Evolutionary conservation across 768 basidiomycete species (phyloP).

Genomic region (Collybiopsis luxurians): DNA sequence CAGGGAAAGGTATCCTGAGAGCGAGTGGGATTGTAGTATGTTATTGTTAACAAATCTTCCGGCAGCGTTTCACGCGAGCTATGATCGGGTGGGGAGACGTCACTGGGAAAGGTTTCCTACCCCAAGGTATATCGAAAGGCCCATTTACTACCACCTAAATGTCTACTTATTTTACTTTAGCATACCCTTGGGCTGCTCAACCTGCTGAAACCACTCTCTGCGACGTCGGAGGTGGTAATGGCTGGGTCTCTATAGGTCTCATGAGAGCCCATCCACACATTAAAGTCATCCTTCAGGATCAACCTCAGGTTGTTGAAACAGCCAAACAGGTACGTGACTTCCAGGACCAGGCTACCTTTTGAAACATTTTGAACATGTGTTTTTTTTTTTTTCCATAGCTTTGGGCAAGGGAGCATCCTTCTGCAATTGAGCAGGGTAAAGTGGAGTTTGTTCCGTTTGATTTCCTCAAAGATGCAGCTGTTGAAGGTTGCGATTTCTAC

Average conservation of each 20-base stretch:
- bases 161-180: no score
- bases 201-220: slow-evolving; percentile 26
- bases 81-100: no score
- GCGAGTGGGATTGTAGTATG: no score
- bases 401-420: slow-evolving; percentile 31
- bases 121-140: background rate
- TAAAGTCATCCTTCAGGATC: slow-evolving; percentile 36
- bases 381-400: slow-evolving; percentile 11
- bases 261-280: slow-evolving; percentile 30
- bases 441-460: slow-evolving; percentile 36
- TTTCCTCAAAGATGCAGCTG: slow-evolving; percentile 35
- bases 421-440: slow-evolving; percentile 30
- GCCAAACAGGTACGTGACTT: slow-evolving; percentile 21
- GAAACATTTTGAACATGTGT: no score
- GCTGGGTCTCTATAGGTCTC: slow-evolving; percentile 30
- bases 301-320: slow-evolving; percentile 26
- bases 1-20: no score
- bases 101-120: no score
- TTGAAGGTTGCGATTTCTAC: slow-evolving; percentile 35
- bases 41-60: no score
- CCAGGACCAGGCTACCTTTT: background rate
- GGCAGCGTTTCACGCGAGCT: no score
- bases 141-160: no score
- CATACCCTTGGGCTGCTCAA: no score
- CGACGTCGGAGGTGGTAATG: slow-evolving; percentile 40